Evolutionary conservation across 169 alveolate genomes (phyloP).

Genomic region (Plasmodium reichenowi): DNA sequence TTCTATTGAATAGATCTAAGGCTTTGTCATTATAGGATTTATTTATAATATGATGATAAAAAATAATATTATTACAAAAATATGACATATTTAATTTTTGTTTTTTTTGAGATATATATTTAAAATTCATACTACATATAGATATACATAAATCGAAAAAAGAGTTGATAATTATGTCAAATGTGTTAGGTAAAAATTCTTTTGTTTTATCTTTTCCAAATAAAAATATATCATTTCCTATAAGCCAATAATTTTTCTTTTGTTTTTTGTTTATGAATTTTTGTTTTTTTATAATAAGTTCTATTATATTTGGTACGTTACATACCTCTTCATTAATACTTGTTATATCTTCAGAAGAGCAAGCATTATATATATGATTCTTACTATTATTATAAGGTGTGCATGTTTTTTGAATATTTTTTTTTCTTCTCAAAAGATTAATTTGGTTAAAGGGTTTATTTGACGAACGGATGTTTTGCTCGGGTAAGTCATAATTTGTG

Average conservation of each 20-base stretch:
- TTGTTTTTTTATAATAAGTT: constrained; percentile 13
- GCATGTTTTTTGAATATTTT: too few species aligned
- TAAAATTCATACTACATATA: constrained; percentile 42
- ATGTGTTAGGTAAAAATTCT: constrained; percentile 22
- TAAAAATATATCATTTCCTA: not conserved
- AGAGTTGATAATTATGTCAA: constrained; percentile 45
- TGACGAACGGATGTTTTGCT: too few species aligned
- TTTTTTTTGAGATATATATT: constrained; percentile 10
- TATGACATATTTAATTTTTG: constrained; percentile 4
- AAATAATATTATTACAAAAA: constrained; percentile 17
- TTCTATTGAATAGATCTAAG: not conserved
- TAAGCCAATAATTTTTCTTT: not conserved
- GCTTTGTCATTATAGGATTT: not conserved
- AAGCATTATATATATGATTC: too few species aligned
- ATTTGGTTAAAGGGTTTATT: too few species aligned
- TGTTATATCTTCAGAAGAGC: too few species aligned
- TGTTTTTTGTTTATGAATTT: constrained; percentile 30
- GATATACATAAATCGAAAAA: constrained; percentile 67
- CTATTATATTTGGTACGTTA: not conserved
- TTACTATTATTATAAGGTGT: too few species aligned
- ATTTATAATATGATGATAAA: constrained; percentile 23
- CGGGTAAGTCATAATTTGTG: too few species aligned
- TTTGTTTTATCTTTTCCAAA: constrained; percentile 6
- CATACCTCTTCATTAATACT: too few species aligned
- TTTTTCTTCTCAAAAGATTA: too few species aligned